Base-by-base conservation (phyloP, 2,329 filamentous ascomycete genomes). In the Diaporthe vexans region DNA sequence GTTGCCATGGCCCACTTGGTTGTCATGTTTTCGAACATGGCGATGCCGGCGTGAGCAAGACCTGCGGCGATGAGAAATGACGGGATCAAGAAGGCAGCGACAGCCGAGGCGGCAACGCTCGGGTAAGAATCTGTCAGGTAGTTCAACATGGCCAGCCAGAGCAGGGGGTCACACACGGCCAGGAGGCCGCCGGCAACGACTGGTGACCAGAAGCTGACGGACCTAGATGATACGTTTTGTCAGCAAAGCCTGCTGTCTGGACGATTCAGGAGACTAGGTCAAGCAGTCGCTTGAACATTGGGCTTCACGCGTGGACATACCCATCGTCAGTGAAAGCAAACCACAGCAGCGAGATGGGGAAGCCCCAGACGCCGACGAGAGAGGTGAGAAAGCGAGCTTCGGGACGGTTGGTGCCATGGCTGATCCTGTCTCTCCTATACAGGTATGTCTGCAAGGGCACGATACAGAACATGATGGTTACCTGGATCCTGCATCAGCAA, bases 111-210 rank as follows among this genome's bases (percentile, higher is more conserved):
- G 21, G 84, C 84, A 11, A 85, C 81, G 75, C 84, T 84, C 40
- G 83, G 83, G 68, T 86, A 86, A 6, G 82, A 80, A 76, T 86
- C 83, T 40, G 83, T 83, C 61, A 85, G 83, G 76, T 86, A 86
- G 70, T 83, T 85, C 58, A 86, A 76, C 84, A 85, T 85, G 65
- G 79, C 77, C n/a, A 85, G 79, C 83, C 83, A 86, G 6, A 85
- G 79, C n/a, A 86, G 75, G 11, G 84, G 83, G 75, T 85, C 83
- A 37, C 82, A 83, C 75, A 85, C 83, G 10, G 83, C 84, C 24
- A 86, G 79, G 10, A 85, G 76, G 13, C 76, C 82, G 46, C 84
- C 84, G 10, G 84, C 83, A 5, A 84, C 77, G 54, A 86, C 79
- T 13, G 84, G 84, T 3, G 81, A 84, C 84, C 84, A 85, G 76